Evolutionary conservation across 2,329 filamentous ascomycete species (phyloP), one percentile per base, ranked within the genome.

Genomic region (Beauveria medogensis): DNA sequence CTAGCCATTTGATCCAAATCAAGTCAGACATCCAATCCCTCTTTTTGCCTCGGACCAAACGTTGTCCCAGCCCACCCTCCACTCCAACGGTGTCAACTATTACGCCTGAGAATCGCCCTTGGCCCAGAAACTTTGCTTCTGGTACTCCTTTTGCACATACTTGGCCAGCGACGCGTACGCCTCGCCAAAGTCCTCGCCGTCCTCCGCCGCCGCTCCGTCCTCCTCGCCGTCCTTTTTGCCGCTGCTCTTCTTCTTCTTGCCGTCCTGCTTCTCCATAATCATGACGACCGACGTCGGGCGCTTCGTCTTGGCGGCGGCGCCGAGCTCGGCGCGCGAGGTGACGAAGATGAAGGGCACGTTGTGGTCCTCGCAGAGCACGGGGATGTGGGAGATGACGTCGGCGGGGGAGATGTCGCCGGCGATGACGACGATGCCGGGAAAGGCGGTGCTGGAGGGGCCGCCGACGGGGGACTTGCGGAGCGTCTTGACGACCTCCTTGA

Each of bases 401-500:
- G 94, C 93, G 66, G 94, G 94, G 58, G 91, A 96, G 80, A 99
- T 97, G 77, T 99, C 94, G 69, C 91, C 94, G 41, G 94, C 94
- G 68, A 99, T 91, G 74, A 99, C 82, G 69, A 97, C 91, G 67
- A 99, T 83, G 67, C 86, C 83, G 50, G 90, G 87, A 70, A 86
- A 80, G 59, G 82, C 74, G 57, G 83, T 80, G 71, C 84, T 79
- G 66, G 84, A 82, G 63, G 85, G 82, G n/a, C 85, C 83, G 61
- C 71, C 83, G 68, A 85, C 76, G 62, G 90, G 82, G 16, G 91
- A 93, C 80, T 97, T 97, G 80, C 94, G 92, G 69, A 99, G 90
- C 40, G 92, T 89, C 81, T 99, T 99, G 79, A 97, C 92, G 72
- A 96, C 93, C 80, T 99, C 94, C 79, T 99, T 99, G 67, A 99